Evolutionary conservation across 768 basidiomycete species (phyloP), one percentile per base, ranked within the genome.

Genomic region (Chlorophyllum brunneum): DNA sequence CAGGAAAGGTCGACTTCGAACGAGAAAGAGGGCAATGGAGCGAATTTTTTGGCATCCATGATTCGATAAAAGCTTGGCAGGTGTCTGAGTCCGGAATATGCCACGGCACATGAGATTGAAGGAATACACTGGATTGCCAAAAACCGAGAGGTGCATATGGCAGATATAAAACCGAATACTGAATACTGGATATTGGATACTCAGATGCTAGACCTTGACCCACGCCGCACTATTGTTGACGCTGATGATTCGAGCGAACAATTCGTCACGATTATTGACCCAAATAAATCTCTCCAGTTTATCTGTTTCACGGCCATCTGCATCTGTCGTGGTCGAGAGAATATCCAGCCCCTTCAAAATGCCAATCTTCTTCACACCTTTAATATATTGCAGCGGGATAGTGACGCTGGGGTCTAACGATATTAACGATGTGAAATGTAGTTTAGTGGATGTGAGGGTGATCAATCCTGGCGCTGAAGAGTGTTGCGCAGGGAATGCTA

Each of bases 171-270:
- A n/a, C n/a, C n/a, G n/a, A n/a, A n/a, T n/a, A n/a, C n/a, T n/a
- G n/a, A n/a, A n/a, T 45, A 29, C 29, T 5, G 16, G 15, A 16
- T 10, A 5, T 16, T 45, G 16, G 1, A n/a, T 4, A 20, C 16
- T 13, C 16, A 40, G 16, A 18, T 20, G 26, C 29, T 40, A 38
- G 20, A 38, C 29, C 13, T 39, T 51, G 18, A 9, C 24, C 49
- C 40, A 51, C 30, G 24, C 33, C 22, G 22, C 42, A 5, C 29
- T 13, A 15, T 10, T 23, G 15, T 42, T 41, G 4, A 30, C 39
- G 13, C 80, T 80, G 15, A 86, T 72, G 10, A 88, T 72, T 53
- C 83, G 66, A 38, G 81, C 81, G 63, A 88, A 86, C 15, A 87
- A 62, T 41, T 86, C 85, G 63, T 87, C 83, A 4, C 85, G 77